These are phyloP conservation scores for Aureobasidium sp. DNA, from an alignment of 2,329 filamentous ascomycete genomes.

Conservation along the genomic window DNA sequence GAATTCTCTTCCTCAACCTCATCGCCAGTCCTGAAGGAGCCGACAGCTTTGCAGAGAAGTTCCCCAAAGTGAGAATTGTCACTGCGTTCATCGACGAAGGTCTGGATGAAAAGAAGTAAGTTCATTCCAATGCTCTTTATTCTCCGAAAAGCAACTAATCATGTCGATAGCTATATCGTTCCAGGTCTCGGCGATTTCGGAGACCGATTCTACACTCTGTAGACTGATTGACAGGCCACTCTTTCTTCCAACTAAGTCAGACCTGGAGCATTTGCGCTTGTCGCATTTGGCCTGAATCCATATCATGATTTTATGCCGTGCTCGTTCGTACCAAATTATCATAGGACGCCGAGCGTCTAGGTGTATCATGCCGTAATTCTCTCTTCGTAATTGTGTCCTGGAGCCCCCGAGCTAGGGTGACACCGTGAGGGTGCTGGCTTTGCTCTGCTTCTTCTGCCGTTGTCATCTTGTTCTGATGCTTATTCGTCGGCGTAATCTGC, in stretches of 20 bases:
- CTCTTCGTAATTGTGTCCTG: conserved; percentile 11
- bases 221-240: conserved; percentile 19
- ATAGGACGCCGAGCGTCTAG: conserved; percentile 1
- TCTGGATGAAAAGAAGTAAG: conserved; percentile 95
- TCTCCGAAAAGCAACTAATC: conserved; percentile 27
- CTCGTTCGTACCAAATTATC: conserved; percentile 1
- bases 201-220: conserved; percentile 91
- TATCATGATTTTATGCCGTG: conserved; percentile 7
- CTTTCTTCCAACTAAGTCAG: neutral
- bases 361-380: conserved; percentile 15
- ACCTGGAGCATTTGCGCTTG: neutral
- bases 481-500: conserved; percentile 30
- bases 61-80: conserved; percentile 82
- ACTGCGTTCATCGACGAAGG: conserved; percentile 95
- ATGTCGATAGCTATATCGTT: conserved; percentile 71
- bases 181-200: conserved; percentile 93
- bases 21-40: conserved; percentile 96
- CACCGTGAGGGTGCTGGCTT: no score
- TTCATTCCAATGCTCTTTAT: conserved; percentile 22
- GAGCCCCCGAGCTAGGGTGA: neutral
- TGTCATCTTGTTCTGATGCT: neutral
- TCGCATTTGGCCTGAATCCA: neutral
- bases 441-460: no score
- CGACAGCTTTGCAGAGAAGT: conserved; percentile 78
- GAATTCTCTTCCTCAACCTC: conserved; percentile 91